Conservation (phyloP, 208 protist species). For the Wallacemonas sp. region DNA sequence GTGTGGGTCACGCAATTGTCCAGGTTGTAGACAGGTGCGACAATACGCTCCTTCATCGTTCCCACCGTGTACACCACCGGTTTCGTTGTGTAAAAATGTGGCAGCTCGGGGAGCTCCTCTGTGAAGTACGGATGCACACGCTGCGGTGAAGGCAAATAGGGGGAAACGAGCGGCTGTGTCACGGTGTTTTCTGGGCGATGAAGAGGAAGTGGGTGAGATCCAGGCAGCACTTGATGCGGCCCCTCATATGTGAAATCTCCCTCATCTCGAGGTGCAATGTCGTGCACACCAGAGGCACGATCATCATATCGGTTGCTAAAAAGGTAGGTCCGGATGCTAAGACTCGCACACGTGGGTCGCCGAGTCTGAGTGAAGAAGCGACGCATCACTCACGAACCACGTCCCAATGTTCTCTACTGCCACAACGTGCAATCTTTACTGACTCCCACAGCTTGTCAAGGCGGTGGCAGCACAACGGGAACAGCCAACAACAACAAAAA, state of each 20-base stretch:
- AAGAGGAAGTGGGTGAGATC: constrained; percentile 84
- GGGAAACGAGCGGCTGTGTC: constrained; percentile 77
- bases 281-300: constrained; percentile 76
- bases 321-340: constrained; percentile 18
- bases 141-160: constrained; percentile 87
- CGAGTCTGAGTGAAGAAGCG: neutral
- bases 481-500: too few relatives aligned
- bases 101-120: constrained; percentile 74
- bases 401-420: neutral
- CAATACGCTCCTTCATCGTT: constrained; percentile 88
- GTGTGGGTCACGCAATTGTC: constrained; percentile 82
- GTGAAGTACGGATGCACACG: constrained; percentile 89
- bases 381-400: constrained; percentile 3
- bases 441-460: too few relatives aligned
- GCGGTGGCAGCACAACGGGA: too few relatives aligned
- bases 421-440: neutral
- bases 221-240: constrained; percentile 63
- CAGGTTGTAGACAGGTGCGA: constrained; percentile 82
- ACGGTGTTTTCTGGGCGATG: constrained; percentile 71
- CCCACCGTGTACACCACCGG: constrained; percentile 84
- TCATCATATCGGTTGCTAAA: constrained; percentile 78
- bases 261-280: constrained; percentile 77
- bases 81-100: constrained; percentile 71
- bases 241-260: constrained; percentile 80
- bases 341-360: neutral